A percentile compares a stretch with the other conserved stretches of the same genome.
Conservation (phyloP, 257 asterid genomes). For the Nyctanthes arbortristis region DNA sequence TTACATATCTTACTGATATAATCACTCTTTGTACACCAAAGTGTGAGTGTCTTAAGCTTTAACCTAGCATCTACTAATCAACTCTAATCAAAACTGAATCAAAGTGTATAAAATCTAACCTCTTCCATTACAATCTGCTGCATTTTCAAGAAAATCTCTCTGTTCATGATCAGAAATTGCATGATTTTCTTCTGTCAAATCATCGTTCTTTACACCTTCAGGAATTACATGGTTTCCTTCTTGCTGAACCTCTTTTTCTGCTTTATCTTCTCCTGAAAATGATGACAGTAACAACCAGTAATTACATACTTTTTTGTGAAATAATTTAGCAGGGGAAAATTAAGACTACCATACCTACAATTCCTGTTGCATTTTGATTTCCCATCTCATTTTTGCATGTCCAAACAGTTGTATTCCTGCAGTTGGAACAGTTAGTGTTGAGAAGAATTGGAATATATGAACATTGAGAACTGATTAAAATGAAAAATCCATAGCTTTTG, state of each 20-base stretch:
- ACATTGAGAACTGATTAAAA: slow-evolving; percentile 22
- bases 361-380: slow-evolving; percentile 68
- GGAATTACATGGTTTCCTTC: slow-evolving; percentile 18
- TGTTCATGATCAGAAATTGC: too few species aligned
- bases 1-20: too few species aligned
- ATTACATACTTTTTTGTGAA: too few species aligned
- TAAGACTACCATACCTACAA: slow-evolving; percentile 42
- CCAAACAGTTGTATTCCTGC: slow-evolving; percentile 13
- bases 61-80: too few species aligned
- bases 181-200: slow-evolving; percentile 31
- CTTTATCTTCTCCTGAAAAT: slow-evolving; percentile 37
- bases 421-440: not conserved
- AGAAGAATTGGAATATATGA: slow-evolving; percentile 13
- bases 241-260: slow-evolving; percentile 24
- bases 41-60: too few species aligned
- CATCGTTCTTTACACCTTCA: slow-evolving; percentile 30
- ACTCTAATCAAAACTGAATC: too few species aligned
- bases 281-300: not conserved
- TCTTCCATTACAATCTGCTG: too few species aligned
- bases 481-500: slow-evolving; percentile 32
- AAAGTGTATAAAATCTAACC: too few species aligned
- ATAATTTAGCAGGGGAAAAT: too few species aligned
- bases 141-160: slow-evolving; percentile 32
- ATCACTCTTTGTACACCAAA: too few species aligned
- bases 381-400: slow-evolving; percentile 59